Evolutionary conservation across 306 rosid genomes (phyloP), one percentile per base, ranked within the genome.

Genomic region (Astragalus glycyphyllos): DNA sequence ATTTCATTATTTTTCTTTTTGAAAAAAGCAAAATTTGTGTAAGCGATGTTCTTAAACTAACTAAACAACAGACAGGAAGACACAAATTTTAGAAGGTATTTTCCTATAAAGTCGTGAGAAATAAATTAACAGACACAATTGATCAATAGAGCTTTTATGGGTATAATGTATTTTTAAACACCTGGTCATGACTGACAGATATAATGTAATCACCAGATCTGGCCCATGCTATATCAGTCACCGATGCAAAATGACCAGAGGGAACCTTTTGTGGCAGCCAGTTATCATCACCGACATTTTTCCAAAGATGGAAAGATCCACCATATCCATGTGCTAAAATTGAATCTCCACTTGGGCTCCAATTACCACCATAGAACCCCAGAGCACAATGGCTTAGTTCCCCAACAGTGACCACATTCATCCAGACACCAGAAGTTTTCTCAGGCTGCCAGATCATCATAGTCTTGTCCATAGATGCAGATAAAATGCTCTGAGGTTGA

Each of bases 401-500:
- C 32, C 99, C 99, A 55, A 94, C 99, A 44, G 96, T 94, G 41
- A 94, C 99, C 59, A 90, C 97, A 79, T 94, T 94, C 96, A 91
- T 91, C 99, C 99, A 94, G 76, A 94, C 88, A 32, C 97, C 99
- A 75, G 96, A 87, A 56, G 85, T 89, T 73, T 58, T 82, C 76
- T 94, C 99, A 47, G 99, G 99, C 79, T 94, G 89, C 99, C 97
- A 94, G 65, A 94, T 82, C 99, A 94, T 94, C 99, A 94, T 91
- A 66, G 99, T 87, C 87, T 94, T 94, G 94, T 91, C 99, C 96
- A 94, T 94, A 11, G 99, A 94, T 79, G 99, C 96, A 73, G 99
- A 94, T 67, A 94, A 86, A 77, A 94, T 87, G 85, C 97, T 84
- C 59, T 81, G 95, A 54, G 90, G 90, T 79, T 94, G 98, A 77